Base-by-base conservation (phyloP, 371 early-diverging fungal genomes). In the Mortierella sp. region DNA sequence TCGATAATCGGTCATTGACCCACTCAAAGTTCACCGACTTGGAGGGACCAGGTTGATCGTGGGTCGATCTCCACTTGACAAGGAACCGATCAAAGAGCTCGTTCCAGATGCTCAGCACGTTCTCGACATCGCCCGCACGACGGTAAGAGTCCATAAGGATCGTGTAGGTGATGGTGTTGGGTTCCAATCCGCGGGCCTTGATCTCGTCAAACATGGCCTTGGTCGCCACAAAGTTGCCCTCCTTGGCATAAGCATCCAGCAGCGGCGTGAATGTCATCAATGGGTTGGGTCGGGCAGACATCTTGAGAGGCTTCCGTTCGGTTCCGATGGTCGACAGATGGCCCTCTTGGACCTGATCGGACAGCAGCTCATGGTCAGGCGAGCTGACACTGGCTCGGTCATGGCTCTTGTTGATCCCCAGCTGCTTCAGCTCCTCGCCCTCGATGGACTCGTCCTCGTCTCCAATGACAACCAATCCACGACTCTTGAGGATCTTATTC, bases 131-230 rank as follows among this genome's bases (percentile, higher is more conserved):
- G 4, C 79, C 79, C 0, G 58, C 79, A 34, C 84, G 79, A 26
- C 76, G 79, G 68, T 72, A 83, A 10, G 73, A 73, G 53, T 83
- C 84, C 84, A 83, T 83, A n/a, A 83, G 44, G 19, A 75, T 83
- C 16, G 84, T 79, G 41, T 70, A 83, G 0, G 72, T 76, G 58
- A 79, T 47, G 0, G 84, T 83, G 74, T 83, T 83, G 64, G 84
- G 84, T 61, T 76, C 50, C 9, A 83, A 65, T 16, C 76, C 73
- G 5, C 79, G 84, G n/a, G 68, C 74, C 39, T 70, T 79, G 64
- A 83, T 83, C 68, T 78, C 79, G 0, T 79, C 64, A 58, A 83
- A 83, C 64, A 83, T 69, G 11, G 22, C 69, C 39, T 73, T 64
- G 10, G 76, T 65, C 14, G 84, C 84, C 16, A 76, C 39, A 16